Percentiles rank a stretch among this genome's conserved stretches.
Evolutionary conservation across 2,329 filamentous ascomycete species (phyloP).

Genomic region (Furcasterigmium sp.): DNA sequence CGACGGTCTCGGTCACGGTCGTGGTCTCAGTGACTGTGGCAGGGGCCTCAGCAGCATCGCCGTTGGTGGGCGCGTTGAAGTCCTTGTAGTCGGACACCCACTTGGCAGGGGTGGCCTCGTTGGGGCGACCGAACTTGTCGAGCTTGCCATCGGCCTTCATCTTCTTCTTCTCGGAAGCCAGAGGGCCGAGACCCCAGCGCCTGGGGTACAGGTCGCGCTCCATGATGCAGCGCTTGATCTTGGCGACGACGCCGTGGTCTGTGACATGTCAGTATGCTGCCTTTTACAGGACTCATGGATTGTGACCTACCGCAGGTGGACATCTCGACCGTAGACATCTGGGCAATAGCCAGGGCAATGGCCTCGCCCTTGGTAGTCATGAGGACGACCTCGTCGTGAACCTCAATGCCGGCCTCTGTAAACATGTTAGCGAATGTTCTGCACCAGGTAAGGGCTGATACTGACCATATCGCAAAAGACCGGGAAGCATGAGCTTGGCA

Average conservation of each 20-base stretch:
- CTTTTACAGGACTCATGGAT: background rate
- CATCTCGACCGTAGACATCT: conserved; percentile 98
- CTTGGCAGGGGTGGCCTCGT: conserved; percentile 88
- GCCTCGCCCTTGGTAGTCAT: conserved; percentile 99
- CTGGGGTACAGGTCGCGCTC: conserved; percentile 96
- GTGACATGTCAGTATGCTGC: conserved; percentile 1
- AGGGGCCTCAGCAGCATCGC: conserved; percentile 36
- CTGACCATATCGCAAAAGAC: conserved; percentile 83
- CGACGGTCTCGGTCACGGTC: conserved; percentile 30
- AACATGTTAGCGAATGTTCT: conserved; percentile 15
- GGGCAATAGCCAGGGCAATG: conserved; percentile 90
- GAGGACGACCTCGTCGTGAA: conserved; percentile 92
- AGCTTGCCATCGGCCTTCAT: conserved; percentile 97
- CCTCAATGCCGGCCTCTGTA: conserved; percentile 80
- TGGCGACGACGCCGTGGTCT: conserved; percentile 95
- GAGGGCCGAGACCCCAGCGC: conserved; percentile 92
- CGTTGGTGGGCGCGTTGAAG: conserved; percentile 57
- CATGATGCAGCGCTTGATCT: conserved; percentile 99
- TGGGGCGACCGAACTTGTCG: conserved; percentile 92
- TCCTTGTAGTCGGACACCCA: conserved; percentile 95
- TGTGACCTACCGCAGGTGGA: conserved; percentile 59
- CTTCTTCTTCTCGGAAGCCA: conserved; percentile 98
- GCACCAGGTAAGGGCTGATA: conserved; percentile 13
- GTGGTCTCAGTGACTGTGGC: conserved; percentile 38
- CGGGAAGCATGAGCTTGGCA: conserved; percentile 97